Evolutionary conservation across 2,329 filamentous ascomycete species (phyloP).

Genomic region (Penicillium janthinellum): DNA sequence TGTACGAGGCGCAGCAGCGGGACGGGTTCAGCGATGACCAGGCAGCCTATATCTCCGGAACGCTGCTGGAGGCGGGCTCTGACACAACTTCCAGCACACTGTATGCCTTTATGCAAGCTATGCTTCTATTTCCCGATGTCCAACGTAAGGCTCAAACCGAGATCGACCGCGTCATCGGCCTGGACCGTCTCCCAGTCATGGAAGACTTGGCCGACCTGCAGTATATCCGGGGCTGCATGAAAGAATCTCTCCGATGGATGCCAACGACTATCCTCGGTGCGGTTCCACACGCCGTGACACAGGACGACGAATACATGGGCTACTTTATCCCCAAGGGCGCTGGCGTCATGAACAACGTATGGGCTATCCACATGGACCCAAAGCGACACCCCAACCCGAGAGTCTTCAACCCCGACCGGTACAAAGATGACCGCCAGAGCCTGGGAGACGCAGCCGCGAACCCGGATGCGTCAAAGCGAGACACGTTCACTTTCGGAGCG

Average conservation of each 20-base stretch:
- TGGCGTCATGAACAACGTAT: constrained; percentile 48
- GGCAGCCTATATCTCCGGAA: constrained; percentile 37
- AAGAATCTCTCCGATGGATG: constrained; percentile 43
- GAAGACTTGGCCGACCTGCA: constrained; percentile 36
- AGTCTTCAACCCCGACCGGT: constrained; percentile 45
- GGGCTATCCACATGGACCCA: constrained; percentile 48
- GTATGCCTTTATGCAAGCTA: constrained; percentile 52
- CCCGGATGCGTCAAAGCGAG: constrained; percentile 47
- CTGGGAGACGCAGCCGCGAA: constrained; percentile 38
- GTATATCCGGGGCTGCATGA: constrained; percentile 38
- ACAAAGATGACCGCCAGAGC: constrained; percentile 32
- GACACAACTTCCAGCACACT: constrained; percentile 55
- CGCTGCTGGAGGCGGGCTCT: constrained; percentile 48
- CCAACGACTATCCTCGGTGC: constrained; percentile 48
- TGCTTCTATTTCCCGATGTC: constrained; percentile 51
- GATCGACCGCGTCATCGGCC: constrained; percentile 37
- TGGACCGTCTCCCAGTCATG: constrained; percentile 33
- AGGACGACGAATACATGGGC: constrained; percentile 53
- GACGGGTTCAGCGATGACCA: constrained; percentile 36
- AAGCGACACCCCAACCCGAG: constrained; percentile 45
- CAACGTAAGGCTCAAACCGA: constrained; percentile 45
- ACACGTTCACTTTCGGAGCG: constrained; percentile 59
- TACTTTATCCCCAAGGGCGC: constrained; percentile 54
- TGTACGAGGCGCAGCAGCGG: constrained; percentile 34
- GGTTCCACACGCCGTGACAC: constrained; percentile 52